Base-by-base conservation (phyloP, 495 filamentous ascomycete genomes). In the Sordaria brevicollis region DNA sequence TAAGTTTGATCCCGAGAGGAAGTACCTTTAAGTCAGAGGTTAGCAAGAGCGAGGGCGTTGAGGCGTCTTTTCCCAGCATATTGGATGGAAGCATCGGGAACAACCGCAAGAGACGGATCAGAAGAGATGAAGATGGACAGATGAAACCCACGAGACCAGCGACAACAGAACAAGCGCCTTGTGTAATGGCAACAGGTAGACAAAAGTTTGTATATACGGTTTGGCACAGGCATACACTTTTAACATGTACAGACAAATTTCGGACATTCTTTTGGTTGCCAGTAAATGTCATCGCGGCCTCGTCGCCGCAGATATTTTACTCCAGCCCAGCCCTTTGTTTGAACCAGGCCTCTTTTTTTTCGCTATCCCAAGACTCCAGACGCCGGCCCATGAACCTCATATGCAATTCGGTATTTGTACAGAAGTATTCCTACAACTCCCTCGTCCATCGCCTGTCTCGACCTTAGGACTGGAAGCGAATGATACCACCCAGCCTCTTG, bases 1-100 rank as follows among this genome's bases (percentile, higher is more conserved):
- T 76, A 82, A 79, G 70, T 38, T 93, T 29, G 95, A 99, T 78
- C 96, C 95, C 13, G 86, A 96, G 74, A 86, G 89, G 72, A 89
- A 86, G 78, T 97, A 97, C 78, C 87, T 98, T 69, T 94, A 83
- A 78, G 11, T n/a, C n/a, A n/a, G 68, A 65, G 3, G 4, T 9
- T 49, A n/a, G 2, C 21, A 15, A 13, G 37, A 33, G 54, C 35
- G n/a, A 43, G 35, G 66, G 69, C 67, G 67, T 38, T 74, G 41
- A 54, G 69, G 39, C 37, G 70, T 36, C 21, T 67, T 25, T 29
- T 35, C 10, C 37, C 17, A 6, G 3, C 9, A 29, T 62, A n/a
- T 25, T 11, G 34, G 10, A 25, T 65, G 19, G 19, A 71, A 13
- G 35, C 13, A 38, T 33, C n/a, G 17, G 35, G 31, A n/a, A 31